phyloP scores from a whole-genome alignment of 768 basidiomycete genomes.

The Pleurotus tuber-regium region DNA sequence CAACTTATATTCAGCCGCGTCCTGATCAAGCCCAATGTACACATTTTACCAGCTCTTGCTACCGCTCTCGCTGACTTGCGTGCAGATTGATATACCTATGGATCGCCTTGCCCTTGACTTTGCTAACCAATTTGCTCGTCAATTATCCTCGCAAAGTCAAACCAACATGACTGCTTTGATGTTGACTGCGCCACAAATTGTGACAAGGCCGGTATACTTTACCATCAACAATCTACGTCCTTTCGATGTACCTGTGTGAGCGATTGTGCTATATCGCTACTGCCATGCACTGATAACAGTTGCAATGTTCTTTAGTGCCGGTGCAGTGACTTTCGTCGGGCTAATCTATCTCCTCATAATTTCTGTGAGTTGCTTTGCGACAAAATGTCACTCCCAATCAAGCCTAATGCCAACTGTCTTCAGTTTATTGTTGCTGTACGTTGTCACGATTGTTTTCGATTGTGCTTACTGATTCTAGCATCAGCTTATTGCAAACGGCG shows the following conservation, averaged over 20 bases:
- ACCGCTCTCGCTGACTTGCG: not conserved
- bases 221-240: slow-evolving; percentile 49
- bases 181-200: slow-evolving; percentile 43
- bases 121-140: slow-evolving; percentile 18
- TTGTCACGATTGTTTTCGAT: not conserved
- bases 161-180: slow-evolving; percentile 33
- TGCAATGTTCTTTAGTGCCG: slow-evolving; percentile 34
- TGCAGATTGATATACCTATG: slow-evolving; percentile 10
- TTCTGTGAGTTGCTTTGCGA: slow-evolving; percentile 17
- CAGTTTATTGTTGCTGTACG: slow-evolving; percentile 9
- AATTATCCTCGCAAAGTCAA: slow-evolving; percentile 23
- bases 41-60: slow-evolving; percentile 15
- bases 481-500: slow-evolving; percentile 14
- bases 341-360: slow-evolving; percentile 50
- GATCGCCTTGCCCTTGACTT: slow-evolving; percentile 4
- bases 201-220: slow-evolving; percentile 48
- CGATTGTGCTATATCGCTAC: not conserved
- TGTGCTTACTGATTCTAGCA: not conserved
- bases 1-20: slow-evolving; percentile 25
- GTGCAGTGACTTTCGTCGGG: slow-evolving; percentile 52
- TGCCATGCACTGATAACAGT: not conserved
- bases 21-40: slow-evolving; percentile 31
- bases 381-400: not conserved
- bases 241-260: slow-evolving; percentile 59
- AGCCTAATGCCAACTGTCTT: not conserved